phyloP scores from a whole-genome alignment of 257 asterid genomes.

The Solanum habrochaites region DNA sequence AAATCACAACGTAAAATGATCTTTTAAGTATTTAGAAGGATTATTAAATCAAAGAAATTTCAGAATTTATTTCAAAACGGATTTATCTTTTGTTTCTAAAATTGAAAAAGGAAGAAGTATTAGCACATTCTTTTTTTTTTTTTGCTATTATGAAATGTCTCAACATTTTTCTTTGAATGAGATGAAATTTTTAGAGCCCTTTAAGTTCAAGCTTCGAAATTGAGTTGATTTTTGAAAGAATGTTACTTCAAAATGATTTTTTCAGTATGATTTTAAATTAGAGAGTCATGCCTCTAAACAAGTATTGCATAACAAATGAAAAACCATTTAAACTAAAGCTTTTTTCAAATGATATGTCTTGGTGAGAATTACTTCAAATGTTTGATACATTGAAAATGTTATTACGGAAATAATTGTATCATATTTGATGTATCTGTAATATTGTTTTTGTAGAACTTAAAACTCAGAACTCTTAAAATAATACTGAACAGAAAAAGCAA shows the following conservation, averaged over 20 bases:
- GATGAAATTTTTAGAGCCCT: background rate
- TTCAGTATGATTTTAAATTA: background rate
- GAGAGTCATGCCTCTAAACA: background rate
- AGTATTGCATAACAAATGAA: background rate
- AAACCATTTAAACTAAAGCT: background rate
- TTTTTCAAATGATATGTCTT: background rate
- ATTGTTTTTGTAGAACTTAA: no score
- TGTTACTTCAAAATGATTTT: background rate
- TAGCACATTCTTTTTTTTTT: background rate
- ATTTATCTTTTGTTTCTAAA: background rate
- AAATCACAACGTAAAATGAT: background rate
- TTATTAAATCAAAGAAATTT: background rate
- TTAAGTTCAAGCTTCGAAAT: background rate
- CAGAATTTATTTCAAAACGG: background rate
- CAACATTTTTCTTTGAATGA: background rate
- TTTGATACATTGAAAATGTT: background rate
- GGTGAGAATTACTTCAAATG: background rate
- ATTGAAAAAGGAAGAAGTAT: background rate
- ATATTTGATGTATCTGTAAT: background rate
- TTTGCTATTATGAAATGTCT: background rate
- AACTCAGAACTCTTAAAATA: no score
- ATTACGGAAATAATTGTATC: background rate
- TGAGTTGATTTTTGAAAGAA: fast-evolving
- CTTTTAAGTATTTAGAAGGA: background rate
- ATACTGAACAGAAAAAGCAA: no score